These are phyloP conservation scores for Gilbertella persicaria DNA, from an alignment of 371 early-diverging fungal genomes.

Conservation along the genomic window DNA sequence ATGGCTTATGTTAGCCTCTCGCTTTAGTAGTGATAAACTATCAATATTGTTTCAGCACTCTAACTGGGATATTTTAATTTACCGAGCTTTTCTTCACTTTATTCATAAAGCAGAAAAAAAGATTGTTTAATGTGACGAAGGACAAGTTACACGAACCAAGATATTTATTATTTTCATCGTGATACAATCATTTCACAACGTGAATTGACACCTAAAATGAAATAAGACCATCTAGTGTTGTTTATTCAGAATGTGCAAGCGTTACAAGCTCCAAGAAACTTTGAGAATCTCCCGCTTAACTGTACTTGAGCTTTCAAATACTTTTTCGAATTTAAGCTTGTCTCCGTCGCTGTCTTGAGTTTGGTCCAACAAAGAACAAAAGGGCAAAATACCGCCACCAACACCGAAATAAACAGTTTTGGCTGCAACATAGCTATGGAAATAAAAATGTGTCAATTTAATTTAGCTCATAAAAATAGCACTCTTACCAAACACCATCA, in stretches of 20 bases:
- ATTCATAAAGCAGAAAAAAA: too few relatives aligned
- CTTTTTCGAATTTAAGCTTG: slow-evolving; percentile 58
- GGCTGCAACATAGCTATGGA: slow-evolving; percentile 79
- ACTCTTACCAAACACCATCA: slow-evolving; percentile 70
- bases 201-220: slow-evolving; percentile 5
- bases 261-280: slow-evolving; percentile 55
- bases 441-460: neutral
- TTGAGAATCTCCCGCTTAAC: slow-evolving; percentile 84
- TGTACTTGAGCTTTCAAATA: slow-evolving; percentile 62
- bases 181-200: too few relatives aligned
- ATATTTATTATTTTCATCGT: too few relatives aligned
- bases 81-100: too few relatives aligned
- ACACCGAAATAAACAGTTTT: slow-evolving; percentile 95
- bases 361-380: slow-evolving; percentile 52
- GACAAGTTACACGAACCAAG: too few relatives aligned
- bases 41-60: too few relatives aligned
- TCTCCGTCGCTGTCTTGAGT: slow-evolving; percentile 56
- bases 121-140: too few relatives aligned
- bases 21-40: too few relatives aligned
- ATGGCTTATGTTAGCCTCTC: too few relatives aligned
- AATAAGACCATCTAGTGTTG: too few relatives aligned
- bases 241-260: too few relatives aligned
- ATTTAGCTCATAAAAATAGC: neutral
- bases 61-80: too few relatives aligned
- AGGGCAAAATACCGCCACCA: slow-evolving; percentile 74